These are phyloP conservation scores for Coemansia guatemalensis DNA, from an alignment of 192 early-diverging fungal species.

Conservation along the genomic window DNA sequence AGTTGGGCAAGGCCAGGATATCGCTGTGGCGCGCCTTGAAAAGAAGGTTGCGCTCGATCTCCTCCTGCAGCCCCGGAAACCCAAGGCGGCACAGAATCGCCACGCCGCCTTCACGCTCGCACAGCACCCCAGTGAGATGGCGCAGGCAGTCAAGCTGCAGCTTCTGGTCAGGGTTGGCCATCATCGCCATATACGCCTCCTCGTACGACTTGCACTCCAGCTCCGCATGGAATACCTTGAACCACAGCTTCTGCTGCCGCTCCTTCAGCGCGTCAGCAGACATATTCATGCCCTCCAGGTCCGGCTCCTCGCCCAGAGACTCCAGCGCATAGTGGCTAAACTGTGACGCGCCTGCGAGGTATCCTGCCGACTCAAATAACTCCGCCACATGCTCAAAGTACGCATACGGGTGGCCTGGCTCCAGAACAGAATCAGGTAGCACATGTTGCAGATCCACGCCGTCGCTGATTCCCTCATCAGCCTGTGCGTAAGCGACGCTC, in stretches of 20 bases:
- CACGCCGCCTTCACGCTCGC: constrained; percentile 41
- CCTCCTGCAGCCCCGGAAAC: constrained; percentile 48
- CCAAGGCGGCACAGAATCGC: constrained; percentile 40
- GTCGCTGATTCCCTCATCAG: constrained; percentile 15
- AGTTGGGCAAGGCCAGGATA: constrained; percentile 22
- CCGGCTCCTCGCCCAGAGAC: constrained; percentile 22
- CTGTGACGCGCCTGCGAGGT: constrained; percentile 10
- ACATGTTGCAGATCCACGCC: constrained; percentile 33
- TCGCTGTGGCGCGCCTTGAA: constrained; percentile 57
- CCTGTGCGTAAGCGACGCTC: constrained; percentile 26
- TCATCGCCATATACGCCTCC: constrained; percentile 51
- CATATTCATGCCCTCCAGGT: constrained; percentile 7
- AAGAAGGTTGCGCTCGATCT: constrained; percentile 47
- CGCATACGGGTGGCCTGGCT: constrained; percentile 16
- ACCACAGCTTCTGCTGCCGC: constrained; percentile 35
- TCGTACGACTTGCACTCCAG: constrained; percentile 42
- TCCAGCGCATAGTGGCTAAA: constrained; percentile 40
- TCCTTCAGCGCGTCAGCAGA: constrained; percentile 6
- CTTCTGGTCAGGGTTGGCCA: constrained; percentile 39
- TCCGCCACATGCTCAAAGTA: constrained; percentile 49
- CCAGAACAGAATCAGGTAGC: constrained; percentile 21
- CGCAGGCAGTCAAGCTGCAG: constrained; percentile 51
- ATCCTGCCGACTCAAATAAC: constrained; percentile 28
- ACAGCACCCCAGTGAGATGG: constrained; percentile 47
- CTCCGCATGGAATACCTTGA: constrained; percentile 52